phyloP scores from a whole-genome alignment of 2,329 filamentous ascomycete genomes.

The Xylaria sp. region DNA sequence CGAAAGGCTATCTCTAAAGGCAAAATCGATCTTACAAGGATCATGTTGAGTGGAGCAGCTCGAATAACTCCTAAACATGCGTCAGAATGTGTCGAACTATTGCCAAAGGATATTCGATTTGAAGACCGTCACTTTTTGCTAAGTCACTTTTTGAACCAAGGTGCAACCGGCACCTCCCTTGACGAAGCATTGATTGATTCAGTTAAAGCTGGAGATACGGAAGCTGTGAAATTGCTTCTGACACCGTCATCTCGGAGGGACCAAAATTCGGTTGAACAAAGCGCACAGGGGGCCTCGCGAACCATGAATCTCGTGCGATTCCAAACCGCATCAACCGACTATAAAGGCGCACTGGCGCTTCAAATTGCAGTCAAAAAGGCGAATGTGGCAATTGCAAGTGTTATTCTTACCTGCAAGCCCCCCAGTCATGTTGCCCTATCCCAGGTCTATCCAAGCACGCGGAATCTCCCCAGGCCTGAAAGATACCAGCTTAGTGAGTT shows the following conservation, averaged over 20 bases:
- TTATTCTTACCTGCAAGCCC: constrained; percentile 59
- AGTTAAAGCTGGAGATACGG: constrained; percentile 59
- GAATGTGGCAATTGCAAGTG: constrained; percentile 57
- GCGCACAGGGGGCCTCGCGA: constrained; percentile 47
- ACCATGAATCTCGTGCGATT: constrained; percentile 56
- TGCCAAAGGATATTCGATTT: constrained; percentile 59
- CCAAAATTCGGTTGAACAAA: constrained; percentile 43
- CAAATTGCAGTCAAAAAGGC: constrained; percentile 60
- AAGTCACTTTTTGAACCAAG: constrained; percentile 60
- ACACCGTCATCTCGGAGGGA: constrained; percentile 58
- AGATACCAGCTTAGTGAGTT: constrained; percentile 62
- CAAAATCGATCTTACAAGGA: constrained; percentile 59
- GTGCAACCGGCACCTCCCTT: constrained; percentile 60
- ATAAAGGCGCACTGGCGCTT: constrained; percentile 63
- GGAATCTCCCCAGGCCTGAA: constrained; percentile 55
- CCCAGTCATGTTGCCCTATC: constrained; percentile 60
- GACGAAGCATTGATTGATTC: constrained; percentile 64
- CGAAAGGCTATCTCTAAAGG: constrained; percentile 61
- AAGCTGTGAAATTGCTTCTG: constrained; percentile 62
- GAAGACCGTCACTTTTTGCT: constrained; percentile 61
- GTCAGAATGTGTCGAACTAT: constrained; percentile 61
- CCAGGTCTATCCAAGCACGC: constrained; percentile 61
- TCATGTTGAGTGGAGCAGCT: constrained; percentile 59
- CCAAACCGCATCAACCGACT: constrained; percentile 63
- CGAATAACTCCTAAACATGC: constrained; percentile 58